Evolutionary conservation across 805 yeast genomes (phyloP).

Genomic region (Metschnikowia koreensis): DNA sequence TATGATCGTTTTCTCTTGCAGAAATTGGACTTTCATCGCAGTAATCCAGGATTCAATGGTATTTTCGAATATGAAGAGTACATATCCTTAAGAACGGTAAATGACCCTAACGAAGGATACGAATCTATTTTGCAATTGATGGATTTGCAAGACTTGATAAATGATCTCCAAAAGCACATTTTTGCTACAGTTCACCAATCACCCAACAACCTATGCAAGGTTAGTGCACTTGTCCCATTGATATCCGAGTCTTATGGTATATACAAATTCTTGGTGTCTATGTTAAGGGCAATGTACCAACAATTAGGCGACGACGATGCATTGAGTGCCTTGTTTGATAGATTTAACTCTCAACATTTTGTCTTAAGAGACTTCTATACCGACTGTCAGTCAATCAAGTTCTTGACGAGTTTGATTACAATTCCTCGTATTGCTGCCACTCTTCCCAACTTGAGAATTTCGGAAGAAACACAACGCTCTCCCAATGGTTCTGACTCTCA

Average conservation of each 20-base stretch:
- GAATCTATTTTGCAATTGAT: slow-evolving; percentile 83
- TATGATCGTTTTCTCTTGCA: slow-evolving; percentile 67
- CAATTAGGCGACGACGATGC: slow-evolving; percentile 74
- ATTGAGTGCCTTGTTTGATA: slow-evolving; percentile 65
- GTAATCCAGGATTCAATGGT: slow-evolving; percentile 89
- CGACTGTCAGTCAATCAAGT: slow-evolving; percentile 83
- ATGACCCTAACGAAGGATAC: slow-evolving; percentile 94
- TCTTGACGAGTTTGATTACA: slow-evolving; percentile 74
- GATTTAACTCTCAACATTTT: slow-evolving; percentile 72
- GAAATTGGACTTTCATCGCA: slow-evolving; percentile 79
- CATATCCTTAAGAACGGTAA: slow-evolving; percentile 78
- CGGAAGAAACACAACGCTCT: slow-evolving; percentile 40
- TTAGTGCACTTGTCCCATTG: slow-evolving; percentile 84
- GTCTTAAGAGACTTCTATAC: slow-evolving; percentile 78
- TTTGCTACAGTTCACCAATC: slow-evolving; percentile 68
- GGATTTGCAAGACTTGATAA: slow-evolving; percentile 81
- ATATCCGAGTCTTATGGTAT: slow-evolving; percentile 92
- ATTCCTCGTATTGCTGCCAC: slow-evolving; percentile 64
- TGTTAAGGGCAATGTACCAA: slow-evolving; percentile 84
- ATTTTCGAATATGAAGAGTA: slow-evolving; percentile 96
- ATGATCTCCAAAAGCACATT: slow-evolving; percentile 71
- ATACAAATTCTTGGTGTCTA: slow-evolving; percentile 81
- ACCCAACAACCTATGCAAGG: slow-evolving; percentile 67
- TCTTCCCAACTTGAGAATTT: slow-evolving; percentile 56
- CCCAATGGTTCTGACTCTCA: slow-evolving; percentile 16